Conservation (phyloP, 768 basidiomycete species). For the Thelephora aurantiotincta region DNA sequence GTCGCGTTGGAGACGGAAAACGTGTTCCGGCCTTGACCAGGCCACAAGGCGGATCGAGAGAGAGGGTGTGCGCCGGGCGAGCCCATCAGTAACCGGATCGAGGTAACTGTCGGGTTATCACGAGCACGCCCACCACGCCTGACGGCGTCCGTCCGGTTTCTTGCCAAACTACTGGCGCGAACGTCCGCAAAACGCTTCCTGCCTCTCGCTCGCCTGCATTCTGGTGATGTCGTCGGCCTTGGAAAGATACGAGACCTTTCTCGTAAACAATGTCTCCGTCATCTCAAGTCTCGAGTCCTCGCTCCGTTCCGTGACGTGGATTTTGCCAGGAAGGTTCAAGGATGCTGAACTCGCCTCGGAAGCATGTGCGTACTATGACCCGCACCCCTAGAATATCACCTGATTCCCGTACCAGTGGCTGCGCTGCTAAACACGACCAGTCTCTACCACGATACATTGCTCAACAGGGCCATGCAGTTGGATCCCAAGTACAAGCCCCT, state of each 20-base stretch:
- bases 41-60: too few species aligned
- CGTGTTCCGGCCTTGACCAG: too few species aligned
- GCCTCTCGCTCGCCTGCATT: too few species aligned
- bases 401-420: constrained; percentile 42
- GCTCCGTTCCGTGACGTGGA: constrained; percentile 84
- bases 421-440: constrained; percentile 78
- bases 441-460: constrained; percentile 92
- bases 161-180: too few species aligned
- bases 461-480: constrained; percentile 46
- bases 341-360: constrained; percentile 95
- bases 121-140: too few species aligned
- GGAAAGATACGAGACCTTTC: constrained; percentile 68
- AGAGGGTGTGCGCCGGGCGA: too few species aligned
- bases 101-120: too few species aligned
- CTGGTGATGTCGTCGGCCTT: constrained; percentile 42
- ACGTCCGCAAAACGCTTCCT: too few species aligned
- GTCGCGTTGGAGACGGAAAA: too few species aligned
- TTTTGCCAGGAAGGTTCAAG: constrained; percentile 91
- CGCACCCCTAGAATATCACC: neutral
- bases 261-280: constrained; percentile 73
- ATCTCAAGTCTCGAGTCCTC: constrained; percentile 84
- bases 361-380: constrained; percentile 51
- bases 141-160: too few species aligned
- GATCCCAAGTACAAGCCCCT: constrained; percentile 63
- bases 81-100: too few species aligned